Evolutionary conservation across 148 eudicot species (phyloP).

Genomic region (Diospyros lotus): DNA sequence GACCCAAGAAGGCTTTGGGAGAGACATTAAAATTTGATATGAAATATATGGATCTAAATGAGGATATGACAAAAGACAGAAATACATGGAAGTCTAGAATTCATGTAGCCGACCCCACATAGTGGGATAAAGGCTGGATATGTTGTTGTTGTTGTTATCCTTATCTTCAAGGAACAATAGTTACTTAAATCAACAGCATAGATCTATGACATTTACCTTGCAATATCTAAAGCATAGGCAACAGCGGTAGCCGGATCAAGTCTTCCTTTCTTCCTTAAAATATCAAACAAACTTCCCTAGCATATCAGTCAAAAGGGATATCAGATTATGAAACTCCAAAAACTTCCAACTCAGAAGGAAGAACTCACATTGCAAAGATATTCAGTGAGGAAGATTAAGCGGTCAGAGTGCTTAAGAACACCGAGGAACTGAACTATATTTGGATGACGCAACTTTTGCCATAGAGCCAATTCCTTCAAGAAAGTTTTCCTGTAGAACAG

Average conservation of each 20-base stretch:
- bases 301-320: constrained; percentile 10
- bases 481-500: constrained; percentile 31
- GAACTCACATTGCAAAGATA: constrained; percentile 34
- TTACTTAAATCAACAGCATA: background rate
- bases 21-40: too few relatives aligned
- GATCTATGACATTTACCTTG: constrained; percentile 23
- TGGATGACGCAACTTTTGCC: constrained; percentile 44
- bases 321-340: constrained; percentile 2
- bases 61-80: too few relatives aligned
- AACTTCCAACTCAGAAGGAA: background rate
- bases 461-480: constrained; percentile 36
- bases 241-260: constrained; percentile 34
- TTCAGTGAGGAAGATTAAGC: constrained; percentile 40
- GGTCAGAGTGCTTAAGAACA: constrained; percentile 22
- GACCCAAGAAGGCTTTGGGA: too few relatives aligned
- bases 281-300: constrained; percentile 41
- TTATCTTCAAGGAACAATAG: too few relatives aligned
- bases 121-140: too few relatives aligned
- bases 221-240: constrained; percentile 40
- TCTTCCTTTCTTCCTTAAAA: constrained; percentile 35
- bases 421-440: constrained; percentile 8
- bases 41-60: too few relatives aligned
- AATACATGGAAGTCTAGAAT: too few relatives aligned
- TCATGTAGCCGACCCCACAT: too few relatives aligned
- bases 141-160: too few relatives aligned